Conservation (phyloP, 1,284 basidiomycete species). For the Trichosporon ovoides region DNA sequence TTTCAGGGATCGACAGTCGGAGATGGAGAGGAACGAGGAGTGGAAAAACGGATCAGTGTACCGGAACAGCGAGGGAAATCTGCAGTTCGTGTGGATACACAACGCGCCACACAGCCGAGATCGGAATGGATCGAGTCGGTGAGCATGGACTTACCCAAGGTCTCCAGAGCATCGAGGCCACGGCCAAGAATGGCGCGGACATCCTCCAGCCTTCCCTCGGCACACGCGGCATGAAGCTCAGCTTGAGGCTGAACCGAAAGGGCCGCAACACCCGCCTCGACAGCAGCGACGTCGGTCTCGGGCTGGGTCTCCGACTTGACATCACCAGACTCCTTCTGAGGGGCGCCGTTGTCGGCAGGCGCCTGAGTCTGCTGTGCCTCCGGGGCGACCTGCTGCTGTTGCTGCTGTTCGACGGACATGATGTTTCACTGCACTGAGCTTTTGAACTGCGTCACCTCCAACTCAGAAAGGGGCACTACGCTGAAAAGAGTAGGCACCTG, state of each 20-base stretch:
- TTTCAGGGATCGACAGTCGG: background rate
- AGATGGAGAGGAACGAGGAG: background rate
- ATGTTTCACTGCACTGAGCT: conserved; percentile 6
- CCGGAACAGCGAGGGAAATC: background rate
- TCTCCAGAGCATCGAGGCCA: conserved; percentile 38
- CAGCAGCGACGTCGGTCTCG: conserved; percentile 4
- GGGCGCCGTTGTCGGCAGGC: background rate
- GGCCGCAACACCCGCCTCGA: conserved; percentile 17
- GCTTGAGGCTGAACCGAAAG: conserved; percentile 16
- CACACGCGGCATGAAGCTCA: conserved; percentile 39
- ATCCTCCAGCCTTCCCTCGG: conserved; percentile 40
- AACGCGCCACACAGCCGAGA: background rate
- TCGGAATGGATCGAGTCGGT: too few species aligned
- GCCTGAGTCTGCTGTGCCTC: conserved; percentile 2
- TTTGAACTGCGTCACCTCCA: conserved; percentile 9
- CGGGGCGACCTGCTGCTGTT: conserved; percentile 6
- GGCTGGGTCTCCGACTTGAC: conserved; percentile 1
- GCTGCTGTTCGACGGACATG: conserved; percentile 4
- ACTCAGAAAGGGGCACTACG: background rate
- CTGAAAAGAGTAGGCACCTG: background rate
- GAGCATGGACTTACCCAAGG: conserved; percentile 34
- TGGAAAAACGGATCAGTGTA: background rate
- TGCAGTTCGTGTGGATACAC: background rate
- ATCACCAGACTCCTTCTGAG: background rate
- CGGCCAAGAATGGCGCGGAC: conserved; percentile 35